Percentiles rank a stretch among this genome's conserved stretches.
phyloP scores from a whole-genome alignment of 1,284 basidiomycete genomes.

The Apiotrichum veenhuisii region DNA sequence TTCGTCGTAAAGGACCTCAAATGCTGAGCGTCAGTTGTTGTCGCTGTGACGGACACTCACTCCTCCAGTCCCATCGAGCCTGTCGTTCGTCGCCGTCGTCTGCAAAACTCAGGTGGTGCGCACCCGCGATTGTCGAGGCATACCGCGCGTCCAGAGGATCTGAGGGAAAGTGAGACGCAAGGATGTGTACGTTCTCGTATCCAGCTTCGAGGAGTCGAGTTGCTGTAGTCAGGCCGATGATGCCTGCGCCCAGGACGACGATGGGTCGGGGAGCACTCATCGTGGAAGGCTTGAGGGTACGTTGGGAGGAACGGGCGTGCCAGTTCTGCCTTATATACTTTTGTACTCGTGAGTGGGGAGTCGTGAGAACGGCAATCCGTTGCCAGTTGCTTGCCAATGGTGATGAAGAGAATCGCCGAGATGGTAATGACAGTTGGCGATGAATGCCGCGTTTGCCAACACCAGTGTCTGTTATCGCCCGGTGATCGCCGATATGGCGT shows the following conservation, averaged over 20 bases:
- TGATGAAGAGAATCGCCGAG: background rate
- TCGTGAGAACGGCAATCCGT: background rate
- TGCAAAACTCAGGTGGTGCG: constrained; percentile 49
- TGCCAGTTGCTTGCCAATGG: background rate
- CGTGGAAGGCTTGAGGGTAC: background rate
- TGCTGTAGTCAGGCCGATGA: constrained; percentile 48
- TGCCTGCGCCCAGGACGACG: constrained; percentile 41
- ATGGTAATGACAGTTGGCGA: background rate
- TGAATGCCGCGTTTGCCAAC: background rate
- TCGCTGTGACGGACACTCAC: constrained; percentile 22
- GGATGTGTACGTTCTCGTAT: constrained; percentile 29
- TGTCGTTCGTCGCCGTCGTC: constrained; percentile 40
- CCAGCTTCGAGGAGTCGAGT: constrained; percentile 31
- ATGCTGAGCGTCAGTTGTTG: constrained; percentile 27
- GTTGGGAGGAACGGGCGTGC: no score
- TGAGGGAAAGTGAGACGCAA: constrained; percentile 39
- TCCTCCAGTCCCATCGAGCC: constrained; percentile 35
- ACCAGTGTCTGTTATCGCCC: background rate
- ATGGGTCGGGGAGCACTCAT: constrained; percentile 21
- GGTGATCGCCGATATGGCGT: no score
- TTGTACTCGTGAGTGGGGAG: no score
- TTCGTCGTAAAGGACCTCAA: constrained; percentile 37
- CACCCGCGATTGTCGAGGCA: constrained; percentile 42
- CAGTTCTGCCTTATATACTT: background rate
- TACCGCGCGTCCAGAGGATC: constrained; percentile 39